phyloP scores from a whole-genome alignment of 2,329 filamentous ascomycete species.

The Aspergillus neotritici region DNA sequence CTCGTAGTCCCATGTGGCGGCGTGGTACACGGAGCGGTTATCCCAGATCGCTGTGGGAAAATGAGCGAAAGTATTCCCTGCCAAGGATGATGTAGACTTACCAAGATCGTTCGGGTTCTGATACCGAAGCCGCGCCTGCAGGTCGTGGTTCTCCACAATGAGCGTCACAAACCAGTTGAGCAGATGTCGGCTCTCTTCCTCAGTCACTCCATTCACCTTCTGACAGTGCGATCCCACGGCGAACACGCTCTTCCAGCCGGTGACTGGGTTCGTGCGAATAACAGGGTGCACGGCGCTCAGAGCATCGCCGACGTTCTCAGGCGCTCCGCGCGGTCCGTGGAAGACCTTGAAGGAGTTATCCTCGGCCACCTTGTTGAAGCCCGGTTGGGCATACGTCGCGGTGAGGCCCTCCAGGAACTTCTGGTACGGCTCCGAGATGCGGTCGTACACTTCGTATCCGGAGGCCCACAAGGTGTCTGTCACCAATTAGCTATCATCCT shows the following conservation, averaged over 20 bases:
- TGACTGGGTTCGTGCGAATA: conserved; percentile 50
- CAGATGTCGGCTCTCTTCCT: conserved; percentile 29
- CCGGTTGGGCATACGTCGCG: conserved; percentile 28
- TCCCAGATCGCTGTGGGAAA: conserved; percentile 50
- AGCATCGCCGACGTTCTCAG: conserved; percentile 52
- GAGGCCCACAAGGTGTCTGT: conserved; percentile 42
- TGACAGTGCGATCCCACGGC: conserved; percentile 28
- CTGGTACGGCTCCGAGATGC: conserved; percentile 35
- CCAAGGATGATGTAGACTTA: conserved; percentile 8
- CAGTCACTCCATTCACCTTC: conserved; percentile 29
- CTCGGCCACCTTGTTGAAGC: conserved; percentile 28
- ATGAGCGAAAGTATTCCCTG: background rate
- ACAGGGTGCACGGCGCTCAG: conserved; percentile 44
- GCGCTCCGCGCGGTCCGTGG: conserved; percentile 42
- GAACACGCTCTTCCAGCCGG: conserved; percentile 37
- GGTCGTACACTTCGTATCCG: conserved; percentile 41
- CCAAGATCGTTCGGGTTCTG: conserved; percentile 39
- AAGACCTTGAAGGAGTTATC: conserved; percentile 27
- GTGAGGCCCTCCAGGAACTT: conserved; percentile 39
- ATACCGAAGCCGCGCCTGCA: conserved; percentile 38
- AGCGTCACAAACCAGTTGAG: conserved; percentile 33
- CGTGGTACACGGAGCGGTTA: conserved; percentile 53
- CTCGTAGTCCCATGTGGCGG: conserved; percentile 50
- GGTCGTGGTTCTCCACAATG: conserved; percentile 39
- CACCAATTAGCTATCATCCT: background rate